phyloP scores from a whole-genome alignment of 164 flowering plant species.

The Tinospora cordifolia region DNA sequence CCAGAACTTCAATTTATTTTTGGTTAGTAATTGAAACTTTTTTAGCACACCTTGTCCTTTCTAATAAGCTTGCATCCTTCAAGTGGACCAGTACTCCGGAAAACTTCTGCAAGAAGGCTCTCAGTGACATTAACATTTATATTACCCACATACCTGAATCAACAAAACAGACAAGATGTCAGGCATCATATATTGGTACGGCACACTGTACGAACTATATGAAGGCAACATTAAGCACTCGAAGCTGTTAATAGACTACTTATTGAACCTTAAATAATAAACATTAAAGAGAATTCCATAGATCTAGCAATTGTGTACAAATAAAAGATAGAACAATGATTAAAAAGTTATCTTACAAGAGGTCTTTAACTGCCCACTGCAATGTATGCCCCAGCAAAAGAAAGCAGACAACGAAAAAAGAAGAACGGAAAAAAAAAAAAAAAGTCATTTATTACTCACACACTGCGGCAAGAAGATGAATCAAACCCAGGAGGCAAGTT shows the following conservation, averaged over 20 bases:
- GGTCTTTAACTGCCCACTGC: background rate
- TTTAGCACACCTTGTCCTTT: slow-evolving; percentile 69
- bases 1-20: background rate
- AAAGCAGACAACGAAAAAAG: slow-evolving; percentile 4
- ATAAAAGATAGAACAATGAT: background rate
- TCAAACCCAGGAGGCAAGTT: slow-evolving; percentile 99
- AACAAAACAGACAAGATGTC: background rate
- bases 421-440: slow-evolving; percentile 19
- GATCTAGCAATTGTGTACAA: background rate
- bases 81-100: slow-evolving; percentile 85
- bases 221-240: slow-evolving; percentile 3
- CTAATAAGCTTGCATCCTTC: slow-evolving; percentile 94
- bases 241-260: background rate
- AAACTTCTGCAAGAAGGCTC: slow-evolving; percentile 91
- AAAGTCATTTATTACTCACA: slow-evolving; percentile 62
- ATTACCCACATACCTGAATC: slow-evolving; percentile 92
- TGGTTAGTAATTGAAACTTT: background rate
- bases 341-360: background rate
- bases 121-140: slow-evolving; percentile 91
- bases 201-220: background rate
- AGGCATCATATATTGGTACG: background rate
- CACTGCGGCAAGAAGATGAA: slow-evolving; percentile 98
- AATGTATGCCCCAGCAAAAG: background rate
- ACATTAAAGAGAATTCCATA: background rate
- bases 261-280: no score